Evolutionary conservation across 768 basidiomycete genomes (phyloP).

Genomic region (Kwoniella sp.): DNA sequence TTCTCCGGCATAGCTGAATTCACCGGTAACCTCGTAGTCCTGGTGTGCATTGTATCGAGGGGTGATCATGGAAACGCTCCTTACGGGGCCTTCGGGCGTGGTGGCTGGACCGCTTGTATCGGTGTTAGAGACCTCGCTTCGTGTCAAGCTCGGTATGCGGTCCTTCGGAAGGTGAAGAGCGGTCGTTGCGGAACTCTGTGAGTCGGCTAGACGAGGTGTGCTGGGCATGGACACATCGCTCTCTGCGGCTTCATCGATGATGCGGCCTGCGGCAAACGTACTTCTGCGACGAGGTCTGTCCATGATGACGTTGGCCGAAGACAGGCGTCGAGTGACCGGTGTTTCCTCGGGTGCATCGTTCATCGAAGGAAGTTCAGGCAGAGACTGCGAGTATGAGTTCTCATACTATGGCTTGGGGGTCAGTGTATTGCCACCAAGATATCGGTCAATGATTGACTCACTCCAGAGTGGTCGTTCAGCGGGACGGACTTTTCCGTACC

Average conservation of each 20-base stretch:
- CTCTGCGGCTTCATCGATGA: background rate
- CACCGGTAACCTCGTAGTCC: slow-evolving; percentile 17
- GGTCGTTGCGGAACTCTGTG: background rate
- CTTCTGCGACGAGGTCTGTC: slow-evolving; percentile 23
- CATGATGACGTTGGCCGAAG: slow-evolving; percentile 21
- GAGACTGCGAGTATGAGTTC: slow-evolving; percentile 1
- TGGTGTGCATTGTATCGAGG: slow-evolving; percentile 10
- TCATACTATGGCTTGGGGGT: too few relatives aligned
- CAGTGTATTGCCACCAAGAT: too few relatives aligned
- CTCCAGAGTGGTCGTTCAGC: slow-evolving; percentile 23
- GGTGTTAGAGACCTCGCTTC: slow-evolving; percentile 31
- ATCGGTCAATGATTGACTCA: slow-evolving; percentile 3
- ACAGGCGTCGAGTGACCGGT: slow-evolving; percentile 28
- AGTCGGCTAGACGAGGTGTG: background rate
- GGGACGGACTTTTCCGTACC: slow-evolving; percentile 26
- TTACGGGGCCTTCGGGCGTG: slow-evolving; percentile 38
- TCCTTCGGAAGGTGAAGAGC: slow-evolving; percentile 17
- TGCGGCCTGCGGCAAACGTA: slow-evolving; percentile 4
- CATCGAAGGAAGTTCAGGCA: slow-evolving; percentile 11
- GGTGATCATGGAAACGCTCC: slow-evolving; percentile 13
- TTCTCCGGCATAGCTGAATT: slow-evolving; percentile 1
- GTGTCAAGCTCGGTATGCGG: slow-evolving; percentile 38
- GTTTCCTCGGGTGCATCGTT: slow-evolving; percentile 15
- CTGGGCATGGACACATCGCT: background rate
- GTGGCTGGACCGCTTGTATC: slow-evolving; percentile 29